Base-by-base conservation (phyloP, 1,139 yeast genomes). In the Nematodospora anomalae region DNA sequence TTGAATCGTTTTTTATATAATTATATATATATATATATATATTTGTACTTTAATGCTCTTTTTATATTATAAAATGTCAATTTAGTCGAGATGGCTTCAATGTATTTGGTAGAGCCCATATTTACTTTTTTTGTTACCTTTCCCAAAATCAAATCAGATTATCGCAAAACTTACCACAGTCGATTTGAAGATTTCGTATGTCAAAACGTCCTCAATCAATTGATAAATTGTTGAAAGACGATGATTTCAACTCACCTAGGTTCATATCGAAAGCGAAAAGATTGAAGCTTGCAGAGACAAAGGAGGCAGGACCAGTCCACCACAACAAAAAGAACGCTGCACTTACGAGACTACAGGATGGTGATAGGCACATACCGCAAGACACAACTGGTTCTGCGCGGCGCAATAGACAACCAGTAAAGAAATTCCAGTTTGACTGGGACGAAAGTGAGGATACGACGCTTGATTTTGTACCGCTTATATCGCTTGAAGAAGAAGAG, bases 391-490 rank as follows among this genome's bases (percentile, higher is more conserved):
- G 7, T 8, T 18, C 21, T 6, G 8, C 6, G 8, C 21, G 40
- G 11, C 36, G 35, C 7, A 30, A 30, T 1, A 27, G 13, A 15
- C 27, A 15, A 14, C 11, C 47, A 28, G 43, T 47, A 33, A 28
- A 40, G 36, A 36, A 32, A 23, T 84, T 83, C 58, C 69, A 69
- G 9, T 87, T 86, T 57, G 84, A 75, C 9, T 87, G 96, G 95
- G 71, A 74, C 40, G 67, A 63, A 1, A 63, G 67, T 0, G 94
- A 84, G 13, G 95, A 87, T 52, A 84, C 95, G 0, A 53, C 77
- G 0, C 50, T 50, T 0, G 64, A 60, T 2, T 65, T 64, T 40
- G 64, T 63, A 35, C 79, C 83, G 0, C 47, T 82, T 9, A 60
- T 69, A 4, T 47, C 46, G 43, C 33, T 43, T 16, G 25, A 29